Evolutionary conservation across 2,329 filamentous ascomycete species (phyloP).

Genomic region (Fusarium dlaminii): DNA sequence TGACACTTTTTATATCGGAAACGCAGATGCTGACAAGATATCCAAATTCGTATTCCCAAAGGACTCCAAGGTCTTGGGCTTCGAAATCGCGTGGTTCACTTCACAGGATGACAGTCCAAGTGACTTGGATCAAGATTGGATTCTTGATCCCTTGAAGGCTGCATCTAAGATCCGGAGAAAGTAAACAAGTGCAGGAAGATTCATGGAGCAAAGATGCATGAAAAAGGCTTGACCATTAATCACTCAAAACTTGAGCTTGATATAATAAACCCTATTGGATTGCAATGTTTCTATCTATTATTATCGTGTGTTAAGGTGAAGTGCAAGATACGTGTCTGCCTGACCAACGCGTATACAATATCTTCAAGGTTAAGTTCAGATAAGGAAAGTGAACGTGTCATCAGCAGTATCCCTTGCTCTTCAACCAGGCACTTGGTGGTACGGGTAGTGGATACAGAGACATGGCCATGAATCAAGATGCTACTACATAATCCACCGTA

Average conservation of each 20-base stretch:
- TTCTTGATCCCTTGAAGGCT: constrained; percentile 3
- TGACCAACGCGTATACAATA: background rate
- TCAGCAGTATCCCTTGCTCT: no score
- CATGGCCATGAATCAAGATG: no score
- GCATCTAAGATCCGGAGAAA: background rate
- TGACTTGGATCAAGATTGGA: background rate
- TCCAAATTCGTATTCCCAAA: background rate
- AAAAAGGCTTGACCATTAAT: no score
- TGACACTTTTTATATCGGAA: constrained; percentile 6
- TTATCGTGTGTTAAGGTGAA: fast-evolving
- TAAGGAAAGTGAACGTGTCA: no score
- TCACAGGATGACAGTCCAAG: background rate
- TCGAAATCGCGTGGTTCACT: constrained; percentile 4
- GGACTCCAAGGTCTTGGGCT: background rate
- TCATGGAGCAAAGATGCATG: fast-evolving
- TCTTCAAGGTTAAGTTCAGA: background rate
- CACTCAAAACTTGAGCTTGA: fast-evolving
- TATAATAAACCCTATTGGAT: no score
- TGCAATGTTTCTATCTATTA: fast-evolving
- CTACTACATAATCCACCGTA: no score
- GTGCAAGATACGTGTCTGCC: background rate
- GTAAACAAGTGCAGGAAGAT: fast-evolving
- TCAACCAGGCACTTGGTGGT: no score
- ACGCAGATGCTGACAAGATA: background rate
- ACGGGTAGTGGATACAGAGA: no score